Percentiles rank a stretch among this genome's conserved stretches.
phyloP scores from a whole-genome alignment of 179 eudicot species.

The Beta corolliflora region DNA sequence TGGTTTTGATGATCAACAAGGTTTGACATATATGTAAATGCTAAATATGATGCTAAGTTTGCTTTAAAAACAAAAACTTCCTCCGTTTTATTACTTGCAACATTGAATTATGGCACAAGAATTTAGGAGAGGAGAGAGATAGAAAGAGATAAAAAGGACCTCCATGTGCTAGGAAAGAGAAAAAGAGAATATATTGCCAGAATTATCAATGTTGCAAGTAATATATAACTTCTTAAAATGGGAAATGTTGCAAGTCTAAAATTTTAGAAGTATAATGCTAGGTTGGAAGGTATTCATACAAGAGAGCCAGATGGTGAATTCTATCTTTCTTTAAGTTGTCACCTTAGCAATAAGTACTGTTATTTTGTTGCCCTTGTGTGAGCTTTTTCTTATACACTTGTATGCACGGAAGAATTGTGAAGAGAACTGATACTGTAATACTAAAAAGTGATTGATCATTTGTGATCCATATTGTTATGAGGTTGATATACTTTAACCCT shows the following conservation, averaged over 20 bases:
- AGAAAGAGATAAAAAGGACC: no score
- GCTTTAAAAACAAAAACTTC: no score
- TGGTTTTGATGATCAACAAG: constrained; percentile 68
- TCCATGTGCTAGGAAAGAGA: no score
- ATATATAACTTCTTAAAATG: no score
- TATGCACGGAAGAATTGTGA: neutral
- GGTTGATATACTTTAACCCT: neutral
- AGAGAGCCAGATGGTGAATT: neutral
- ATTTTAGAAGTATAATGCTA: neutral
- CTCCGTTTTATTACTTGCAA: no score
- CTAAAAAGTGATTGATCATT: neutral
- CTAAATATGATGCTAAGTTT: neutral
- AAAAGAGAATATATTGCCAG: no score
- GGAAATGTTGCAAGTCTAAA: no score
- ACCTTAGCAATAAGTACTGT: neutral
- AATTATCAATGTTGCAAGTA: no score
- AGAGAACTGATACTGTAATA: neutral
- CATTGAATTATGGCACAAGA: no score
- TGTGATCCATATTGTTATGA: neutral
- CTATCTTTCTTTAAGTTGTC: neutral
- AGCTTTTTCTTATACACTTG: neutral
- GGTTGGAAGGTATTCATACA: neutral
- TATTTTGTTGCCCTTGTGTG: neutral
- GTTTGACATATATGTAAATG: constrained; percentile 29
- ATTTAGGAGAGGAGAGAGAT: no score